Percentiles rank a stretch among this genome's conserved stretches.
Evolutionary conservation across 495 filamentous ascomycete genomes (phyloP).

Genomic region (Neurospora sp.): DNA sequence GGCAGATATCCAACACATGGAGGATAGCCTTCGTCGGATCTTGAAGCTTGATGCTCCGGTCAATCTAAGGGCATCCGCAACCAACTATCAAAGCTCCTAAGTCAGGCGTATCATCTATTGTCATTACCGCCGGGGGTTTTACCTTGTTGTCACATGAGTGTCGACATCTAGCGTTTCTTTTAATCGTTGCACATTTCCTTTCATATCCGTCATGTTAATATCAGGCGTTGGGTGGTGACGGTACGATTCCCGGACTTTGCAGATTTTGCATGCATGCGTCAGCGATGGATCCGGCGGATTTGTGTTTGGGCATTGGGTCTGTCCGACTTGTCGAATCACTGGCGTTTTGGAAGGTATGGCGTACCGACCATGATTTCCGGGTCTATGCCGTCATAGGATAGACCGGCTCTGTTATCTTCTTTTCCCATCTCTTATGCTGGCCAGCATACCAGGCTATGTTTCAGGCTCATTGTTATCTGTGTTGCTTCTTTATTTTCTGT

Average conservation of each 20-base stretch:
- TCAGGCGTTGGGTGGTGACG: conserved; percentile 8
- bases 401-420: background rate
- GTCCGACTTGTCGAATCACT: background rate
- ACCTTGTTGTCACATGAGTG: background rate
- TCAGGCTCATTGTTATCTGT: background rate
- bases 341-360: conserved; percentile 2
- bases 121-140: background rate
- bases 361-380: background rate
- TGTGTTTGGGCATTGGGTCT: background rate
- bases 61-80: conserved; percentile 4
- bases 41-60: conserved; percentile 32
- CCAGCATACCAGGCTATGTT: background rate
- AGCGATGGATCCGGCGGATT: background rate
- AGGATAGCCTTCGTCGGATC: conserved; percentile 39
- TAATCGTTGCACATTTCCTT: background rate
- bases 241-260: conserved; percentile 1
- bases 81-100: conserved; percentile 18
- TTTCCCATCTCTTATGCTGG: background rate
- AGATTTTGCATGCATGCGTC: background rate
- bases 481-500: conserved; percentile 1
- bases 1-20: conserved; percentile 32
- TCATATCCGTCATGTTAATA: background rate
- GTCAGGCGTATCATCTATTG: background rate
- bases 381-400: background rate
- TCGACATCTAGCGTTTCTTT: background rate